A percentile compares a stretch with the other conserved stretches of the same genome.
phyloP scores from a whole-genome alignment of 2,329 filamentous ascomycete species.

The Colletotrichum falcatum region DNA sequence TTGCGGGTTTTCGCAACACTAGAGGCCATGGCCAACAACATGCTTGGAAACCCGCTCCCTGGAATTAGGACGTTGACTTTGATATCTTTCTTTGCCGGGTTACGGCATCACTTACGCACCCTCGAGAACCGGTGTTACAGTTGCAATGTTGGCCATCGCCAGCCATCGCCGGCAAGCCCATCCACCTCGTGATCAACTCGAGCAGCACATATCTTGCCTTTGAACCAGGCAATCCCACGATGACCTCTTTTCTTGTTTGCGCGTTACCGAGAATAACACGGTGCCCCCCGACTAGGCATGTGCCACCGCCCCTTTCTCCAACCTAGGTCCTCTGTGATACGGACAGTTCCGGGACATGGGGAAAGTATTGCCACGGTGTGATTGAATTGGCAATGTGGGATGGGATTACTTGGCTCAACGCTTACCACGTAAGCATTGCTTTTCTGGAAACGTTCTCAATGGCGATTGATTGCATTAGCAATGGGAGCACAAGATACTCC shows the following conservation, averaged over 20 bases:
- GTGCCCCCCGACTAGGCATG: too few species aligned
- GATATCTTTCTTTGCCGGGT: background rate
- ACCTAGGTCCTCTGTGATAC: too few species aligned
- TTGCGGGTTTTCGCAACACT: background rate
- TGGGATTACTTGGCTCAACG: background rate
- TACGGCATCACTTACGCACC: background rate
- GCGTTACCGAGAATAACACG: too few species aligned
- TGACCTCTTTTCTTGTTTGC: too few species aligned
- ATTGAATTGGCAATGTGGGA: constrained; percentile 2
- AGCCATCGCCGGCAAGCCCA: too few species aligned
- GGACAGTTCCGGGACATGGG: background rate
- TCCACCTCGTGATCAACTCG: too few species aligned
- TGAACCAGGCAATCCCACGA: too few species aligned
- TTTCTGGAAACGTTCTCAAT: constrained; percentile 34
- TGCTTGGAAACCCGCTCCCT: too few species aligned
- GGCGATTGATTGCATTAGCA: constrained; percentile 9
- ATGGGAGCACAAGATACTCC: background rate
- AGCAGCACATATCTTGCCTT: too few species aligned
- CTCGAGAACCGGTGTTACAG: too few species aligned
- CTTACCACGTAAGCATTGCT: constrained; percentile 24
- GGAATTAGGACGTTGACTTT: background rate
- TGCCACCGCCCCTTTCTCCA: too few species aligned
- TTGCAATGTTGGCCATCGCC: background rate
- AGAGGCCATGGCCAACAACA: background rate
- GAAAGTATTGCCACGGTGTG: background rate